Conservation (phyloP, 2,329 filamentous ascomycete genomes). For the Sporothrix humicola region DNA sequence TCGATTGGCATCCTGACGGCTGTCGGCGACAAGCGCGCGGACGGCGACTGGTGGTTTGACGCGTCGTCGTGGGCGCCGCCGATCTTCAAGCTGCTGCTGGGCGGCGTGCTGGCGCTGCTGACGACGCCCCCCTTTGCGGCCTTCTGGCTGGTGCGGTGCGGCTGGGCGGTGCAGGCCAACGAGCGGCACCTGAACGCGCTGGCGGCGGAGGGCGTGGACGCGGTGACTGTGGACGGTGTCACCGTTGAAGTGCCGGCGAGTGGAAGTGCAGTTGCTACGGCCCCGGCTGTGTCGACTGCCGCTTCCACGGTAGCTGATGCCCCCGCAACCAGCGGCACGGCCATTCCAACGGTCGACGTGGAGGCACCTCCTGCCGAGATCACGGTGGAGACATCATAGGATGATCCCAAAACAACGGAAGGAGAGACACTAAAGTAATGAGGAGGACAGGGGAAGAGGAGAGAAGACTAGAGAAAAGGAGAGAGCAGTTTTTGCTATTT, state of each 20-base stretch:
- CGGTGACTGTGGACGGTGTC: not conserved
- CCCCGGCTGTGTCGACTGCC: too few species aligned
- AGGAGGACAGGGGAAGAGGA: not conserved
- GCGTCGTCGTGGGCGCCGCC: constrained; percentile 53
- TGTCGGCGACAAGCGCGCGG: constrained; percentile 45
- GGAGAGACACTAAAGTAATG: not conserved
- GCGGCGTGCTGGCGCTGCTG: constrained; percentile 53
- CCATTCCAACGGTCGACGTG: not conserved
- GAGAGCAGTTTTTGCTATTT: constrained; percentile 16
- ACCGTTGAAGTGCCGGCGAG: not conserved
- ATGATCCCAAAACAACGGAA: too few species aligned
- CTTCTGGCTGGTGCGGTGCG: constrained; percentile 58
- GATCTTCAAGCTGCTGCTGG: constrained; percentile 57
- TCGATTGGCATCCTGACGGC: constrained; percentile 52
- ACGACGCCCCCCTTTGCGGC: constrained; percentile 55
- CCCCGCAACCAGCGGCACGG: not conserved
- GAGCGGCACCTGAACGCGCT: constrained; percentile 34
- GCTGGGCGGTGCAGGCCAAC: constrained; percentile 48
- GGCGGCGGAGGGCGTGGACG: not conserved
- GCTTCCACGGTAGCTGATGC: too few species aligned
- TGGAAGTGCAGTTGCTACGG: not conserved
- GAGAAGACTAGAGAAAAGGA: too few species aligned
- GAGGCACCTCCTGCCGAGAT: not conserved
- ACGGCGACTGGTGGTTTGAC: constrained; percentile 53
- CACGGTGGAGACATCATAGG: not conserved